phyloP scores from a whole-genome alignment of 2,329 filamentous ascomycete species.

The Phoma herbarum region DNA sequence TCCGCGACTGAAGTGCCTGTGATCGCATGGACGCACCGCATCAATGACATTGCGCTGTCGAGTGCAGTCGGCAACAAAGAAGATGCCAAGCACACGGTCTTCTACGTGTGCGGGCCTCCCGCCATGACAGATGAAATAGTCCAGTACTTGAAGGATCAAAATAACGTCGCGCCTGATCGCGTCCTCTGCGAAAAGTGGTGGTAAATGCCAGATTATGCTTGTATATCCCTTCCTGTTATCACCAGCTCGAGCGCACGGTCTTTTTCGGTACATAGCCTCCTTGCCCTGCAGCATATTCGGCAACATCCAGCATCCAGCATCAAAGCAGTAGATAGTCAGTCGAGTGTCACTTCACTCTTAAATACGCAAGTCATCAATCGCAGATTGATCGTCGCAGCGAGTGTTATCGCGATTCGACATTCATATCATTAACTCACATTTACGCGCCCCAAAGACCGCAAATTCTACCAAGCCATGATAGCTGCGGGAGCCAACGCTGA shows the following conservation, averaged over 20 bases:
- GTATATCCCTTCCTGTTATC: conserved; percentile 12
- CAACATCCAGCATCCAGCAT: conserved; percentile 11
- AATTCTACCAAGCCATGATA: conserved; percentile 24
- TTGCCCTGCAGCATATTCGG: conserved; percentile 11
- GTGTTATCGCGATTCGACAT: conserved; percentile 32
- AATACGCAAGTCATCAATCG: conserved; percentile 10
- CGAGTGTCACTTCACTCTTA: conserved; percentile 25
- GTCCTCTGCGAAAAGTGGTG: conserved; percentile 64
- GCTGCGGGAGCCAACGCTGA: conserved; percentile 20
- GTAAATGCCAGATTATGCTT: conserved; percentile 39
- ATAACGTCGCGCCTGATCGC: conserved; percentile 49
- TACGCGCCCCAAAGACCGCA: conserved; percentile 39
- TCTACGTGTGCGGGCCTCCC: conserved; percentile 60
- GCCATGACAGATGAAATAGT: conserved; percentile 60
- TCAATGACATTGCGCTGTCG: conserved; percentile 51
- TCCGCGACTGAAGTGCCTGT: conserved; percentile 42
- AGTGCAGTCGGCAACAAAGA: conserved; percentile 50
- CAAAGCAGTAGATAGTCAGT: conserved; percentile 23
- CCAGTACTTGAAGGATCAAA: conserved; percentile 49
- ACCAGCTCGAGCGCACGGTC: conserved; percentile 9
- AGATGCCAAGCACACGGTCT: conserved; percentile 51
- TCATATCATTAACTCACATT: conserved; percentile 34
- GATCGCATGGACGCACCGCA: conserved; percentile 45
- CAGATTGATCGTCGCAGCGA: conserved; percentile 16
- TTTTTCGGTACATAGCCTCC: conserved; percentile 14